phyloP scores from a whole-genome alignment of 306 rosid genomes.

The Oxytropis ochrocephala region DNA sequence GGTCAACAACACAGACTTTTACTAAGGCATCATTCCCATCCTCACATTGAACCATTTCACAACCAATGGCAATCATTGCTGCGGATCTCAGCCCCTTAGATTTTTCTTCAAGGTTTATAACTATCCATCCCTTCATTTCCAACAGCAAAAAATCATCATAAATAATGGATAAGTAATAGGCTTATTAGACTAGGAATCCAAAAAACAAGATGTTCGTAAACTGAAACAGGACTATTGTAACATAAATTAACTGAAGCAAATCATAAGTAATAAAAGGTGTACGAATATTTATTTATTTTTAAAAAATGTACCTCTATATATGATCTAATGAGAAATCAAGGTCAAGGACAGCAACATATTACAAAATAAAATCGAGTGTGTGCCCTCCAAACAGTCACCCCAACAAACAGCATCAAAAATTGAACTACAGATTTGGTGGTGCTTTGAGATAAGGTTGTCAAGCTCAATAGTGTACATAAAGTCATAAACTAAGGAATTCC shows the following conservation, averaged over 20 bases:
- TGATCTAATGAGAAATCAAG: not conserved
- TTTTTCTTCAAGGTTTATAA: constrained; percentile 46
- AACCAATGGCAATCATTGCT: constrained; percentile 72
- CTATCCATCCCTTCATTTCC: constrained; percentile 65
- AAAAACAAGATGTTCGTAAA: not conserved
- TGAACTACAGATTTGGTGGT: too few relatives aligned
- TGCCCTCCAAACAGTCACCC: not conserved
- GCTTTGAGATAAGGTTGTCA: too few relatives aligned
- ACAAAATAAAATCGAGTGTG: not conserved
- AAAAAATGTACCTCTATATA: not conserved
- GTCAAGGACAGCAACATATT: not conserved
- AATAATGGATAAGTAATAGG: constrained; percentile 1
- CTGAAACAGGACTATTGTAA: not conserved
- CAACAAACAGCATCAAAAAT: too few relatives aligned
- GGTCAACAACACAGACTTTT: constrained; percentile 73
- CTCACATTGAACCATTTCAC: constrained; percentile 93
- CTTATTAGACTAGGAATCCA: not conserved
- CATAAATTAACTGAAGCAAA: not conserved
- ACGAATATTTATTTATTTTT: not conserved
- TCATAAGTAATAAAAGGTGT: not conserved
- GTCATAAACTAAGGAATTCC: too few relatives aligned
- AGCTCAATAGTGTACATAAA: too few relatives aligned
- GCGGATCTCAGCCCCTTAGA: constrained; percentile 41
- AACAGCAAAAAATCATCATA: constrained; percentile 20
- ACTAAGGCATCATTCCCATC: constrained; percentile 85